These are phyloP conservation scores for Cladosporium sp. DNA, from an alignment of 2,329 filamentous ascomycete genomes.

Conservation along the genomic window DNA sequence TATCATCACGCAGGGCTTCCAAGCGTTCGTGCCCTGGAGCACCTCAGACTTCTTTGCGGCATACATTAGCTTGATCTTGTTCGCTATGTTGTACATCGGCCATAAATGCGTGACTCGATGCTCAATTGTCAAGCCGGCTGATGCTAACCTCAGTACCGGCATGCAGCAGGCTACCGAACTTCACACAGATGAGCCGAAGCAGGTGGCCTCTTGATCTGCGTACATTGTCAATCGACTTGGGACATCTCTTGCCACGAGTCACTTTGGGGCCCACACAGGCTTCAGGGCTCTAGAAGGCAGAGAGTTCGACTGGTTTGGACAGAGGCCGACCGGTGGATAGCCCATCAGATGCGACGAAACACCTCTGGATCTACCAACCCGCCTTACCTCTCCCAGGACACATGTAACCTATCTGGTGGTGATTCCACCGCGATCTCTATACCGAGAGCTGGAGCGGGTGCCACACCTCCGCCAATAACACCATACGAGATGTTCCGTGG, in stretches of 20 bases:
- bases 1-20: constrained; percentile 72
- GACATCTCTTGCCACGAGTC: not conserved
- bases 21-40: constrained; percentile 70
- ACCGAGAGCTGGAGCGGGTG: too few species aligned
- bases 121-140: constrained; percentile 36
- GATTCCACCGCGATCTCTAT: too few species aligned
- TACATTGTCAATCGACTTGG: not conserved
- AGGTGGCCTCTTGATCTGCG: constrained; percentile 15
- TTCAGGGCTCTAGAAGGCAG: too few species aligned
- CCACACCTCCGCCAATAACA: too few species aligned
- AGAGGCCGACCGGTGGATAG: too few species aligned
- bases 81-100: constrained; percentile 62
- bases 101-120: constrained; percentile 62
- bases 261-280: too few species aligned
- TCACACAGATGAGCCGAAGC: constrained; percentile 27
- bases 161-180: constrained; percentile 33
- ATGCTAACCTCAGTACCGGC: constrained; percentile 42
- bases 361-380: too few species aligned
- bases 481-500: too few species aligned
- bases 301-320: too few species aligned
- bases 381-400: too few species aligned
- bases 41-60: constrained; percentile 66
- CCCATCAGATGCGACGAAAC: too few species aligned
- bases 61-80: constrained; percentile 68
- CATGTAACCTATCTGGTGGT: too few species aligned